Conservation (phyloP, 1,284 basidiomycete genomes). For the Puccinia triticina region DNA sequence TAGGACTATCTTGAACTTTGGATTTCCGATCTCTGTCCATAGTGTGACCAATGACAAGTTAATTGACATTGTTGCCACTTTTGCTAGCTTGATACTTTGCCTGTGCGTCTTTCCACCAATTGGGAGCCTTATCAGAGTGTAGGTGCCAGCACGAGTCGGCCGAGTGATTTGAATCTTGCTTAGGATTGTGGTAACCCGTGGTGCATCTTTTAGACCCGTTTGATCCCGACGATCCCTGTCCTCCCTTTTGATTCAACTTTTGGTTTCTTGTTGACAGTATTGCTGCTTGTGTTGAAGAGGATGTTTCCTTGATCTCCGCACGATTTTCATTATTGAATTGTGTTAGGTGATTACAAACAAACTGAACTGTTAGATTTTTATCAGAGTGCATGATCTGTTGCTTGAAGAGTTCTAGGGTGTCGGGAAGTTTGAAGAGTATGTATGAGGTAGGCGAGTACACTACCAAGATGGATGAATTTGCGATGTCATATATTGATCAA, state of each 20-base stretch:
- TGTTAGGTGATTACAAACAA: too few relatives aligned
- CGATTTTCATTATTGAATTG: too few relatives aligned
- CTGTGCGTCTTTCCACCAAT: too few relatives aligned
- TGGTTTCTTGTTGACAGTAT: neutral
- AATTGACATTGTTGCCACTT: constrained; percentile 13
- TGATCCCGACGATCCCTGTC: neutral
- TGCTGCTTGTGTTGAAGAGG: neutral
- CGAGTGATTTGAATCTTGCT: too few relatives aligned
- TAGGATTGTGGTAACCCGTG: too few relatives aligned
- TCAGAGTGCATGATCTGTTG: neutral
- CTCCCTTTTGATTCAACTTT: neutral
- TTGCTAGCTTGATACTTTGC: constrained; percentile 9
- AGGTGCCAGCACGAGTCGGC: too few relatives aligned
- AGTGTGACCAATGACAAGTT: neutral
- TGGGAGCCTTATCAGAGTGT: neutral
- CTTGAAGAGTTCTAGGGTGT: neutral
- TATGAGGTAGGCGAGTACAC: too few relatives aligned
- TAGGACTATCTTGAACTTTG: too few relatives aligned
- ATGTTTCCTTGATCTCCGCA: neutral
- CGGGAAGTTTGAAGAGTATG: neutral
- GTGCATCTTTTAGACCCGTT: neutral
- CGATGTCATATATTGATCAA: too few relatives aligned
- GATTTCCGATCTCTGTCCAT: too few relatives aligned
- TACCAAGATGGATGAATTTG: too few relatives aligned
- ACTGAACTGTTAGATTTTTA: too few relatives aligned